Evolutionary conservation across 1,284 basidiomycete genomes (phyloP).

Genomic region (Wolfiporia cocos): DNA sequence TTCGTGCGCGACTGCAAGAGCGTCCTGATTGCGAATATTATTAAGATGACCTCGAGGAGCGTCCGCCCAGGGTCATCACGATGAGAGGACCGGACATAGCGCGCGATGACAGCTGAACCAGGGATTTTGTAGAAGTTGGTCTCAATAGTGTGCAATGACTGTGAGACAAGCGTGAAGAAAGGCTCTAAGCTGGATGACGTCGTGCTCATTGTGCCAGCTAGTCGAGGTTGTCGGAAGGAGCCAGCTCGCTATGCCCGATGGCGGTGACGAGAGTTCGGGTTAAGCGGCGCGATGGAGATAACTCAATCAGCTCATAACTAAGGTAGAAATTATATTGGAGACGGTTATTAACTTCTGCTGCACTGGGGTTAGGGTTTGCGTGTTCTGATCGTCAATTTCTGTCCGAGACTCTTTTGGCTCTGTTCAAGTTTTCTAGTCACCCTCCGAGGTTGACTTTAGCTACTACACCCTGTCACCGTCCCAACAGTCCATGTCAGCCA

Average conservation of each 20-base stretch:
- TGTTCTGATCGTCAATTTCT: not conserved
- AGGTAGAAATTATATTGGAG: too few species aligned
- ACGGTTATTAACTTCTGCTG: too few species aligned
- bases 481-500: conserved; percentile 21
- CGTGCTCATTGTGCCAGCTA: conserved; percentile 37
- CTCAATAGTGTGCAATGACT: conserved; percentile 48
- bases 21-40: conserved; percentile 88
- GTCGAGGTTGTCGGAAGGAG: too few species aligned
- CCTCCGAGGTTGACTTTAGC: not conserved
- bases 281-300: too few species aligned
- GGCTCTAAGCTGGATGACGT: conserved; percentile 42
- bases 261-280: too few species aligned
- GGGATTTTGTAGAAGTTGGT: conserved; percentile 71
- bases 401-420: not conserved
- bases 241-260: too few species aligned
- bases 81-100: conserved; percentile 89
- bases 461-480: not conserved
- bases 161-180: conserved; percentile 52
- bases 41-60: conserved; percentile 83
- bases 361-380: too few species aligned
- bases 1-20: conserved; percentile 87
- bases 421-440: not conserved
- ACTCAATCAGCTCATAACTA: too few species aligned
- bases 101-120: conserved; percentile 84
- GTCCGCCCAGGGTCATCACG: conserved; percentile 91